A percentile compares a stretch with the other conserved stretches of the same genome.
These are phyloP conservation scores for Cornus florida DNA, from an alignment of 148 eudicot species.

Conservation along the genomic window DNA sequence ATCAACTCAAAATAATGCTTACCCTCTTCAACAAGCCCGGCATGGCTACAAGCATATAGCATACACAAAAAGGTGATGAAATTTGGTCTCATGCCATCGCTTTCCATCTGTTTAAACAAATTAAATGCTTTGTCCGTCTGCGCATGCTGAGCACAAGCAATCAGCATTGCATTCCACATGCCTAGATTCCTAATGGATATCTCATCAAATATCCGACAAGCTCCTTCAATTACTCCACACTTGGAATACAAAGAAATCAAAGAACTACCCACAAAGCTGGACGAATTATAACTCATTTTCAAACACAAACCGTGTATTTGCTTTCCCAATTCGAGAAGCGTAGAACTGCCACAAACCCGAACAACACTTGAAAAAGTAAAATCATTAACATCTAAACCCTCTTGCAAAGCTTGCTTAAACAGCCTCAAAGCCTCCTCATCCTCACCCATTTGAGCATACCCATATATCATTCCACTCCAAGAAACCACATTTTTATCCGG, in stretches of 20 bases:
- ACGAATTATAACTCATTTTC: conserved; percentile 58
- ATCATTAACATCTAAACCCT: conserved; percentile 77
- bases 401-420: conserved; percentile 54
- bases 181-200: conserved; percentile 54
- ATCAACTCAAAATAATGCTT: conserved; percentile 57
- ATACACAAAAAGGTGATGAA: conserved; percentile 77
- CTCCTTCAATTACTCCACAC: conserved; percentile 66
- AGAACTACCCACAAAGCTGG: conserved; percentile 81
- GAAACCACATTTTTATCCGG: conserved; percentile 83
- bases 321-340: conserved; percentile 70
- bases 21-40: conserved; percentile 76
- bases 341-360: conserved; percentile 75
- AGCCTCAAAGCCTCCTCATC: conserved; percentile 71
- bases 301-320: conserved; percentile 67
- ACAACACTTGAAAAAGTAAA: conserved; percentile 78
- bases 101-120: conserved; percentile 15
- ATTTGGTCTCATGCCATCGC: conserved; percentile 49
- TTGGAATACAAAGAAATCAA: conserved; percentile 83
- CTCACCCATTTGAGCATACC: conserved; percentile 75
- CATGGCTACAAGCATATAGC: conserved; percentile 86
- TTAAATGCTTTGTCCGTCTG: conserved; percentile 50
- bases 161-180: conserved; percentile 87
- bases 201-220: conserved; percentile 65
- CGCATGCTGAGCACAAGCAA: conserved; percentile 84
- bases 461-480: conserved; percentile 87